Percentiles rank a stretch among this genome's conserved stretches.
phyloP scores from a whole-genome alignment of 2,329 filamentous ascomycete species.

The Cordyceps cateniannulata region DNA sequence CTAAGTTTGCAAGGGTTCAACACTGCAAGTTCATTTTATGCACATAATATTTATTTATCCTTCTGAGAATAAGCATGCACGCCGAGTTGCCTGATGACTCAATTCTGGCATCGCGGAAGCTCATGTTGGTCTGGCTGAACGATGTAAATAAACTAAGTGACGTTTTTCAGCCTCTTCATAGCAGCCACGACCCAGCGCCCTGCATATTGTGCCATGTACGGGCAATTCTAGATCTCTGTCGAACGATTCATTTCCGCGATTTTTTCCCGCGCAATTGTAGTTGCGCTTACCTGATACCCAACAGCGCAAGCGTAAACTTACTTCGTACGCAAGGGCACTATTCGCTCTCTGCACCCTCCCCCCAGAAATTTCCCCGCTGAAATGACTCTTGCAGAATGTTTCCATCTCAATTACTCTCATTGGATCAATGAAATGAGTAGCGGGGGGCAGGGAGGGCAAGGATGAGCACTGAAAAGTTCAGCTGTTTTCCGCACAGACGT shows the following conservation, averaged over 20 bases:
- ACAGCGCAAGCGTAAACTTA: slow-evolving; percentile 4
- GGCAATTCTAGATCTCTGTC: background rate
- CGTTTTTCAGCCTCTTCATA: background rate
- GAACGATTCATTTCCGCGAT: background rate
- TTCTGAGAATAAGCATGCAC: background rate
- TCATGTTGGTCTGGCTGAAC: background rate
- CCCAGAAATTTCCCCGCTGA: background rate
- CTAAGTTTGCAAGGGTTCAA: background rate
- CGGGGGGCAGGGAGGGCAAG: background rate
- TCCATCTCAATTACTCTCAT: background rate
- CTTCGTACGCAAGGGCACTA: slow-evolving; percentile 5
- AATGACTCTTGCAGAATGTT: background rate
- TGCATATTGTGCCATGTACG: background rate
- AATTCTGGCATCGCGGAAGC: background rate
- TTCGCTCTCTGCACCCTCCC: background rate
- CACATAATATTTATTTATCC: background rate
- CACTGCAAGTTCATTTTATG: background rate
- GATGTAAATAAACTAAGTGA: too few species aligned
- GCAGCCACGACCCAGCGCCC: background rate
- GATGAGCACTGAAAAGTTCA: background rate
- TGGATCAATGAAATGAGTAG: background rate
- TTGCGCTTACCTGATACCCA: background rate
- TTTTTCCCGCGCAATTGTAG: background rate
- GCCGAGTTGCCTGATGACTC: background rate
- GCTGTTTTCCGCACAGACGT: slow-evolving; percentile 1